phyloP scores from a whole-genome alignment of 2,329 filamentous ascomycete genomes.

The Beauveria sp. region DNA sequence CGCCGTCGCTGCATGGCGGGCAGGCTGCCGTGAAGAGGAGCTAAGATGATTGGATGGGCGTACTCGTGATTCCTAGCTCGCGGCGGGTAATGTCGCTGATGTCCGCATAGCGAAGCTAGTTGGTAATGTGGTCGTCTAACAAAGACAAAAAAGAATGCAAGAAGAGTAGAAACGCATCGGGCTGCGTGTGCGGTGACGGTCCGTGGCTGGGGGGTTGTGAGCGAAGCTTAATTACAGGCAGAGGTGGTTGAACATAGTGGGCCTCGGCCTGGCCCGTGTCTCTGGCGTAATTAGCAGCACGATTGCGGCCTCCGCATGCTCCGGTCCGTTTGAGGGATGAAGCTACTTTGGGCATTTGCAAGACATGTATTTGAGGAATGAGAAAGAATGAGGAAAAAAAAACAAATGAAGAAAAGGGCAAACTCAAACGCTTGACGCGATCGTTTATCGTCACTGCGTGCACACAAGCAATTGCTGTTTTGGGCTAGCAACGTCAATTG shows the following conservation, averaged over 20 bases:
- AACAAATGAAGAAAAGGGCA: background rate
- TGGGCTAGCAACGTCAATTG: background rate
- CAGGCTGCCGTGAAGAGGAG: background rate
- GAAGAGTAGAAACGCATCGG: background rate
- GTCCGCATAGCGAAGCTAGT: background rate
- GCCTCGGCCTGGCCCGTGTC: conserved; percentile 2
- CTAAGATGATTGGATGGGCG: background rate
- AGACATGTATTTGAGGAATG: background rate
- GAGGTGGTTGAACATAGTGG: conserved; percentile 11
- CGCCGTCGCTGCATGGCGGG: conserved; percentile 24
- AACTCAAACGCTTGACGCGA: background rate
- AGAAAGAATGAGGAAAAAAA: background rate
- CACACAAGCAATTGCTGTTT: too few relatives aligned
- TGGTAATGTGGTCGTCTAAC: background rate
- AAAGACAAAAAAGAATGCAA: background rate
- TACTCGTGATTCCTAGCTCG: background rate
- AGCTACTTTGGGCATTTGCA: background rate
- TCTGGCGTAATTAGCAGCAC: background rate
- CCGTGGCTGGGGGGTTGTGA: background rate
- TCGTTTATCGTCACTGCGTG: too few relatives aligned
- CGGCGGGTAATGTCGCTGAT: background rate
- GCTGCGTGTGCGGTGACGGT: background rate
- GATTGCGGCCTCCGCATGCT: background rate
- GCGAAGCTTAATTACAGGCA: background rate
- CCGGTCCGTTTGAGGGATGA: background rate